Conservation (phyloP, 805 yeast genomes). For the Ogataea wickerhamii region DNA sequence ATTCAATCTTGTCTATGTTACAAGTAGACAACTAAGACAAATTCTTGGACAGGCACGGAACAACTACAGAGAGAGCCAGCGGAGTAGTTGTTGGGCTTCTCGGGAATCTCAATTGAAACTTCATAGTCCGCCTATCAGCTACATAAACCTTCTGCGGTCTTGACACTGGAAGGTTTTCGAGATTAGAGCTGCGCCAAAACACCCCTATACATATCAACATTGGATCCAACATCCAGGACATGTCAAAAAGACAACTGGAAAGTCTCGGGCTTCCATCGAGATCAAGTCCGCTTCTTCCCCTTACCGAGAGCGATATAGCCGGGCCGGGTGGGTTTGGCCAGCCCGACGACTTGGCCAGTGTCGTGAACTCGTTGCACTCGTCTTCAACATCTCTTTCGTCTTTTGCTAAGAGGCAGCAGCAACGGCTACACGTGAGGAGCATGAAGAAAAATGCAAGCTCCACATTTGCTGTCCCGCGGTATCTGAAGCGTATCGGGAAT, state of each 20-base stretch:
- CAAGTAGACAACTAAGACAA: neutral
- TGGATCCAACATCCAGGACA: too few species aligned
- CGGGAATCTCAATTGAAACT: too few species aligned
- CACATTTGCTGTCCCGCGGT: slow-evolving; percentile 26
- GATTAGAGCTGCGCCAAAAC: too few species aligned
- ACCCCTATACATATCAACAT: too few species aligned
- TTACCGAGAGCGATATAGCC: slow-evolving; percentile 21
- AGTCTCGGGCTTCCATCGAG: slow-evolving; percentile 19
- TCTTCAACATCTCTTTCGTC: slow-evolving; percentile 23
- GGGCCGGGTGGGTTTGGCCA: slow-evolving; percentile 9
- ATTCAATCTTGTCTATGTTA: too few species aligned
- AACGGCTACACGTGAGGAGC: slow-evolving; percentile 19
- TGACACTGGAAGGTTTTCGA: too few species aligned
- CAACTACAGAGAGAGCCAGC: too few species aligned
- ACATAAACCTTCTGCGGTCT: too few species aligned
- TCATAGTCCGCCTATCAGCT: too few species aligned
- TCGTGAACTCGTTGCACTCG: slow-evolving; percentile 26
- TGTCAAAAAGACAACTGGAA: slow-evolving; percentile 22
- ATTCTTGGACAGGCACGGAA: too few species aligned
- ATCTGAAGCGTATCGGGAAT: slow-evolving; percentile 47
- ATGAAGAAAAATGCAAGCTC: slow-evolving; percentile 18
- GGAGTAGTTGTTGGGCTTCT: too few species aligned
- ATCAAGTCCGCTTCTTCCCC: slow-evolving; percentile 18
- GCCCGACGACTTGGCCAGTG: slow-evolving; percentile 24
- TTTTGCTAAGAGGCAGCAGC: slow-evolving; percentile 26